Conservation (phyloP, 2,329 filamentous ascomycete genomes). For the Colletotrichum sublineola region DNA sequence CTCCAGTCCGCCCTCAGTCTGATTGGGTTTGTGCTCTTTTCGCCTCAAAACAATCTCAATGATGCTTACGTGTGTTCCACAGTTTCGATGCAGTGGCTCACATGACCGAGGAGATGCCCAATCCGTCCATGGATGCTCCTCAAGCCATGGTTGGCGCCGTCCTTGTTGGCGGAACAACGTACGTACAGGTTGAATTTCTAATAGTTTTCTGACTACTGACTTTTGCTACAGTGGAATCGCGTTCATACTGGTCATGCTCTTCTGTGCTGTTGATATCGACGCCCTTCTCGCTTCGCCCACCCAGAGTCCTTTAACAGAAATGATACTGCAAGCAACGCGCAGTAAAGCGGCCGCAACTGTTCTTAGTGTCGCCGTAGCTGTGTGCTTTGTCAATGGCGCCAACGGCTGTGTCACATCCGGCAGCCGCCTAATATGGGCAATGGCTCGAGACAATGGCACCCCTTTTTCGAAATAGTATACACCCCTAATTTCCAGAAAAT, state of each 20-base stretch:
- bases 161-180: constrained; percentile 58
- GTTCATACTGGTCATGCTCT: constrained; percentile 59
- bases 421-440: constrained; percentile 55
- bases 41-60: not conserved
- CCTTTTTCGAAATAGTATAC: constrained; percentile 29
- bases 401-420: constrained; percentile 53
- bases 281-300: constrained; percentile 55
- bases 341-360: constrained; percentile 46
- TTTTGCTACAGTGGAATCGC: constrained; percentile 50
- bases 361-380: constrained; percentile 47
- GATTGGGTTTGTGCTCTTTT: constrained; percentile 55
- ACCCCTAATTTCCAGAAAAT: not conserved
- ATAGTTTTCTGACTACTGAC: not conserved
- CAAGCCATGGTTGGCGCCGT: constrained; percentile 52
- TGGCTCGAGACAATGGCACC: constrained; percentile 53
- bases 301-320: constrained; percentile 59
- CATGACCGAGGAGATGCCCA: constrained; percentile 51
- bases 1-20: constrained; percentile 55
- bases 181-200: not conserved
- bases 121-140: constrained; percentile 50
- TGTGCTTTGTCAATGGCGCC: constrained; percentile 49
- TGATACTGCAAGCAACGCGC: constrained; percentile 50
- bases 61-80: constrained; percentile 45
- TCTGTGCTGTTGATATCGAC: constrained; percentile 56
- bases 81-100: constrained; percentile 54